These are phyloP conservation scores for Brachypodium distachyon DNA, from an alignment of 202 grass and related monocot species.

Conservation along the genomic window DNA sequence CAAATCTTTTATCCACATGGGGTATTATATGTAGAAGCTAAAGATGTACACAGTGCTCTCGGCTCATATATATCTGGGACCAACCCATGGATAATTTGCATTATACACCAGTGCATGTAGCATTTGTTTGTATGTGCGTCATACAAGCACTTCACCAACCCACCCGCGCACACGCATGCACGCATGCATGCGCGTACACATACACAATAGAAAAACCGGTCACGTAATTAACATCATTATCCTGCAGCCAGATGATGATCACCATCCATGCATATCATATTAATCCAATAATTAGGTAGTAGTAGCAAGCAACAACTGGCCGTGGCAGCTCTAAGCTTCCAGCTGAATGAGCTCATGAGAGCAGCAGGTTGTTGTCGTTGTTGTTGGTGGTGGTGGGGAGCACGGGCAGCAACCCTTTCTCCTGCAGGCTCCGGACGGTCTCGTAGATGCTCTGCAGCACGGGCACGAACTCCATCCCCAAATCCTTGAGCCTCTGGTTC, in stretches of 20 bases:
- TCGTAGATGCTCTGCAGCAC: slow-evolving; percentile 58
- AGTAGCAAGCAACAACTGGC: too few relatives aligned
- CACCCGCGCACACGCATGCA: not conserved
- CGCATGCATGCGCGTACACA: not conserved
- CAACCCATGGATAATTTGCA: not conserved
- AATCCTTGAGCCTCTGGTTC: slow-evolving; percentile 60
- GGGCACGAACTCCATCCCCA: slow-evolving; percentile 72
- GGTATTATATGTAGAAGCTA: too few relatives aligned
- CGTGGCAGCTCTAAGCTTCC: not conserved
- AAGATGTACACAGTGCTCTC: too few relatives aligned
- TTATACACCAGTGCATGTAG: not conserved
- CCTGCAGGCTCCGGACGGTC: slow-evolving; percentile 74
- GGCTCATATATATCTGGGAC: too few relatives aligned
- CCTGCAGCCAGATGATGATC: too few relatives aligned
- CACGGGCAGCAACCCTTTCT: slow-evolving; percentile 65
- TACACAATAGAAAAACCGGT: not conserved
- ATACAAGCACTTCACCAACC: slow-evolving; percentile 15
- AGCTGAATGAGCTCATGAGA: not conserved
- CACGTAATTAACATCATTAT: not conserved
- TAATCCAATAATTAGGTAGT: not conserved
- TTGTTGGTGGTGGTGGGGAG: not conserved
- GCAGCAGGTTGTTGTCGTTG: not conserved
- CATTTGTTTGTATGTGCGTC: not conserved
- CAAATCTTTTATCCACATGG: too few relatives aligned
- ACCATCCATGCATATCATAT: too few relatives aligned